Conservation (phyloP, 495 filamentous ascomycete species). For the Lasiosphaeria miniovina region DNA sequence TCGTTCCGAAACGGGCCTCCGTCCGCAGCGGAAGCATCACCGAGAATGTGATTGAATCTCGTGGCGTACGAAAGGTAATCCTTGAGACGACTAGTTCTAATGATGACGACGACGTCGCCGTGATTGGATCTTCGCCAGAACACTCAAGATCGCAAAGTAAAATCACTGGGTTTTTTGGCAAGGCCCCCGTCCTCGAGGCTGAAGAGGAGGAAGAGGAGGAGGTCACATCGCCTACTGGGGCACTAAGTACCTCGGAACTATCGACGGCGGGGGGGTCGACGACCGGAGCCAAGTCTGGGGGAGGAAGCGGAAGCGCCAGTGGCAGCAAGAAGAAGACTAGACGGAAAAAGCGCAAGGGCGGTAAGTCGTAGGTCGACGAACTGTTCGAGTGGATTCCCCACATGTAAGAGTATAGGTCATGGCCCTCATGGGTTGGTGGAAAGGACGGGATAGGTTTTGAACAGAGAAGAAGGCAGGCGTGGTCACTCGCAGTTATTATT, state of each 20-base stretch:
- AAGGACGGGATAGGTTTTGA: no score
- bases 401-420: constrained; percentile 11
- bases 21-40: constrained; percentile 86
- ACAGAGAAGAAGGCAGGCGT: no score
- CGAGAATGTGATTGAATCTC: constrained; percentile 77
- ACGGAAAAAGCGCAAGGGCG: constrained; percentile 44
- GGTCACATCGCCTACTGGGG: constrained; percentile 13
- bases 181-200: constrained; percentile 2
- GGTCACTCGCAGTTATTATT: no score
- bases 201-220: constrained; percentile 21
- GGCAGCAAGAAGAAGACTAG: constrained; percentile 34
- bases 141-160: constrained; percentile 11
- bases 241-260: constrained; percentile 19
- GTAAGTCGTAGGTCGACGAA: constrained; percentile 35
- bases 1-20: constrained; percentile 45
- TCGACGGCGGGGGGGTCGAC: constrained; percentile 9
- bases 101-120: constrained; percentile 30
- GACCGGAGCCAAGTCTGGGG: constrained; percentile 10
- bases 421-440: neutral
- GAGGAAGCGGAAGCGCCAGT: constrained; percentile 12
- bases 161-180: neutral
- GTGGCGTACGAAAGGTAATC: constrained; percentile 80
- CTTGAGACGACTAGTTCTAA: constrained; percentile 64
- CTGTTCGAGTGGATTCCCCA: constrained; percentile 21
- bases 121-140: constrained; percentile 15